A percentile compares a stretch with the other conserved stretches of the same genome.
Evolutionary conservation across 192 early-diverging fungal species (phyloP).

Genomic region (Backusella parvicylindrica): DNA sequence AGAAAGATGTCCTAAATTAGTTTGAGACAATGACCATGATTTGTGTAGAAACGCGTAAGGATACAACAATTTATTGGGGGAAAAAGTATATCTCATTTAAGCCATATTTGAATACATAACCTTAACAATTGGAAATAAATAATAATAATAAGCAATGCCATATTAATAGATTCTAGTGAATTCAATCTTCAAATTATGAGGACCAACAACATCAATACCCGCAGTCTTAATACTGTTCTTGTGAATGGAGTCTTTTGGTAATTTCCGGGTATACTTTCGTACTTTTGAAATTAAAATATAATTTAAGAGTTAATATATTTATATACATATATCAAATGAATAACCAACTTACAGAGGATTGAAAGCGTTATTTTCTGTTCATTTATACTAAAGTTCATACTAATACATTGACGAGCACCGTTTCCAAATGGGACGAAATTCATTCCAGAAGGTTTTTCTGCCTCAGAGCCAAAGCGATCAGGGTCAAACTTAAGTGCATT

Average conservation of each 20-base stretch:
- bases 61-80: too few species aligned
- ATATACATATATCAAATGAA: background rate
- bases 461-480: constrained; percentile 11
- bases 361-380: constrained; percentile 53
- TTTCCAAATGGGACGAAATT: constrained; percentile 54
- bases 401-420: constrained; percentile 56
- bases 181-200: background rate
- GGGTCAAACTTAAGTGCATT: constrained; percentile 19
- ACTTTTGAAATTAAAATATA: constrained; percentile 1
- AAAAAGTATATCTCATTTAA: too few species aligned
- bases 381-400: constrained; percentile 56
- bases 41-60: too few species aligned
- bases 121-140: too few species aligned
- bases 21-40: too few species aligned
- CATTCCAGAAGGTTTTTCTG: constrained; percentile 11
- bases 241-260: constrained; percentile 23
- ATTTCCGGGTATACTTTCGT: constrained; percentile 19
- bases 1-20: too few species aligned
- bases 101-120: too few species aligned
- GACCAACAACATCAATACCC: constrained; percentile 8
- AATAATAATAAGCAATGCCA: too few species aligned
- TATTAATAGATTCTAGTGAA: constrained; percentile 14
- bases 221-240: background rate
- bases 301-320: background rate
- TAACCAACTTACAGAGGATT: constrained; percentile 31